These are phyloP conservation scores for Rhodotorula sp. DNA, from an alignment of 1,284 basidiomycete genomes.

Conservation along the genomic window DNA sequence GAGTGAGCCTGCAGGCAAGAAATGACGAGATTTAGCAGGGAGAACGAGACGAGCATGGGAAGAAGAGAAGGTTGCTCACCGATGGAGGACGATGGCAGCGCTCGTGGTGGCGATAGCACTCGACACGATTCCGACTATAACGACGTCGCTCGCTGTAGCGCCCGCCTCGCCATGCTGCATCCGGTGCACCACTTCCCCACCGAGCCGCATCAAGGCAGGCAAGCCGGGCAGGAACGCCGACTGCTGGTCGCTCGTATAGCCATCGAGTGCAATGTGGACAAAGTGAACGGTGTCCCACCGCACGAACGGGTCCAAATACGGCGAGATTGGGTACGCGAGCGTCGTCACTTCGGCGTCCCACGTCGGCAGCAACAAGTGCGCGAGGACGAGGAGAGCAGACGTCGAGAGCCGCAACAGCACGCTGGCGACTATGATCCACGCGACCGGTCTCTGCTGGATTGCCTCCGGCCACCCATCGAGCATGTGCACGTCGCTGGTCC, in stretches of 20 bases:
- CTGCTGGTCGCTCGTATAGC: slow-evolving; percentile 75
- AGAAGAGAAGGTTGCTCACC: slow-evolving; percentile 47
- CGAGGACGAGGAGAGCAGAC: not conserved
- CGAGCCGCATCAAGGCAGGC: slow-evolving; percentile 58
- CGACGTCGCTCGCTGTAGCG: slow-evolving; percentile 45
- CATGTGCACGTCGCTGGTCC: not conserved
- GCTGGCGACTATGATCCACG: not conserved
- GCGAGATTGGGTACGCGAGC: not conserved
- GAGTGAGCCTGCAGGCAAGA: slow-evolving; percentile 32
- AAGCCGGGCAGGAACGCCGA: slow-evolving; percentile 83
- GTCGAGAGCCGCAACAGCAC: not conserved
- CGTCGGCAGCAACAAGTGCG: slow-evolving; percentile 9
- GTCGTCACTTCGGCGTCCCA: slow-evolving; percentile 20
- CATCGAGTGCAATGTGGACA: slow-evolving; percentile 59
- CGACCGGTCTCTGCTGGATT: not conserved
- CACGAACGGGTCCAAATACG: slow-evolving; percentile 2
- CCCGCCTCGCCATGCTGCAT: slow-evolving; percentile 41
- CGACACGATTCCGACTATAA: slow-evolving; percentile 44
- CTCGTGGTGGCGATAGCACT: slow-evolving; percentile 45
- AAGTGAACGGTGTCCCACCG: slow-evolving; percentile 93
- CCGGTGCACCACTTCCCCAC: slow-evolving; percentile 46
- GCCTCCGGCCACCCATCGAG: not conserved
- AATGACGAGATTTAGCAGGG: not conserved
- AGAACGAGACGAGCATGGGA: not conserved
- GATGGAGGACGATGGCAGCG: slow-evolving; percentile 62